Percentiles rank a stretch among this genome's conserved stretches.
Evolutionary conservation across 2,329 filamentous ascomycete genomes (phyloP).

Genomic region (Fusarium stilboides): DNA sequence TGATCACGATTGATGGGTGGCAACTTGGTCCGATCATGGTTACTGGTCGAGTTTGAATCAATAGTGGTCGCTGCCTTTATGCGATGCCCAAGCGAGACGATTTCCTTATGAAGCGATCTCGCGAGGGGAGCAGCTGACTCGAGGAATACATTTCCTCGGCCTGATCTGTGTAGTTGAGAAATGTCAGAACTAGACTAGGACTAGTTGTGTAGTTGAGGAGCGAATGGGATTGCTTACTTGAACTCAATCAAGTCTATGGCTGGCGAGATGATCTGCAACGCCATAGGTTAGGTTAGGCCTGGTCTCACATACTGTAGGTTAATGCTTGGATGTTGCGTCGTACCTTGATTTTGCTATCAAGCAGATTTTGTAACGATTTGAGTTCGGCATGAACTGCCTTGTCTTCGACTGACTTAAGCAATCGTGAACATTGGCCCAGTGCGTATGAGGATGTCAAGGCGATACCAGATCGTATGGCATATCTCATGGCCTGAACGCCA

Average conservation of each 20-base stretch:
- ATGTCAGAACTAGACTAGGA: constrained; percentile 27
- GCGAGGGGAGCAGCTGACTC: constrained; percentile 89
- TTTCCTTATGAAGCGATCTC: constrained; percentile 86
- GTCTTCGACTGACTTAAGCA: constrained; percentile 84
- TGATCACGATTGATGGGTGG: constrained; percentile 68
- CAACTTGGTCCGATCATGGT: constrained; percentile 58
- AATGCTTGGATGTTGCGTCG: not conserved
- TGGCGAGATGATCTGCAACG: constrained; percentile 83
- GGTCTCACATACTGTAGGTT: constrained; percentile 2
- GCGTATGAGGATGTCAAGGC: constrained; percentile 88
- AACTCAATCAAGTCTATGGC: constrained; percentile 94
- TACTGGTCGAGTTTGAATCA: constrained; percentile 65
- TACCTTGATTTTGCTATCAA: constrained; percentile 89
- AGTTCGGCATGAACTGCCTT: constrained; percentile 78
- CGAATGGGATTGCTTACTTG: constrained; percentile 68
- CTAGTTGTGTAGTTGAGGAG: constrained; percentile 25
- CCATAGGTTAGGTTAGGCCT: constrained; percentile 14
- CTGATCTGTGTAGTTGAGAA: constrained; percentile 57
- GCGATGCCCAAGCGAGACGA: constrained; percentile 82
- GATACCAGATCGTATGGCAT: constrained; percentile 90
- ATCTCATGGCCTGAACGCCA: constrained; percentile 85
- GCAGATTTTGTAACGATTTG: constrained; percentile 76
- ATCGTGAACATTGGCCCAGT: constrained; percentile 82
- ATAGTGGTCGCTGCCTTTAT: constrained; percentile 78
- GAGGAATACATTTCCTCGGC: constrained; percentile 71